Conservation (phyloP, 345 rosid species). For the Brassica napus region DNA sequence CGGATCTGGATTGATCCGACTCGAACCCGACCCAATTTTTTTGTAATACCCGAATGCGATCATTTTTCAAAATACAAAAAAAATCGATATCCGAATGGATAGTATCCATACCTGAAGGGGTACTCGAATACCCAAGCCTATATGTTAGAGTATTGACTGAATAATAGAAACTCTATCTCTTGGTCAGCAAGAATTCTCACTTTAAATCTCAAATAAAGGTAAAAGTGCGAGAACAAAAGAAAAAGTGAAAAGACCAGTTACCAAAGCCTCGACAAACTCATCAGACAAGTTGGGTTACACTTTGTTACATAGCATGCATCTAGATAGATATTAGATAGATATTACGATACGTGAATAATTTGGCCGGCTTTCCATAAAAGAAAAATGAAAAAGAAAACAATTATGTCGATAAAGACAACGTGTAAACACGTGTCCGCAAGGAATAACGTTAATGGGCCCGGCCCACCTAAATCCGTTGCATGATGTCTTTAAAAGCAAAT, state of each 20-base stretch:
- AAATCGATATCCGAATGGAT: too few relatives aligned
- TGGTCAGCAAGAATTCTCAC: background rate
- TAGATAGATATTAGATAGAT: too few relatives aligned
- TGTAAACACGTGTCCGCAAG: constrained; percentile 22
- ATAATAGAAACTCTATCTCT: background rate
- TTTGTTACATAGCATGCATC: background rate
- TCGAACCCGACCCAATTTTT: too few relatives aligned
- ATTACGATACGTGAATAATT: background rate
- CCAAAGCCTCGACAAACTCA: constrained; percentile 13
- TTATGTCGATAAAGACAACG: background rate
- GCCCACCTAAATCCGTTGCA: constrained; percentile 18
- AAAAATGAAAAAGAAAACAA: background rate
- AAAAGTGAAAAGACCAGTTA: constrained; percentile 26
- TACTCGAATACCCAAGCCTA: too few relatives aligned
- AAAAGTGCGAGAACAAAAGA: constrained; percentile 16
- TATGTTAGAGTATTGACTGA: too few relatives aligned
- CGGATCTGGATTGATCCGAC: too few relatives aligned
- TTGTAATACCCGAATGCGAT: too few relatives aligned
- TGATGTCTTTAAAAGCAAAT: background rate
- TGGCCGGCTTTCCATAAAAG: background rate
- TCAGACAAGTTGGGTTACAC: background rate
- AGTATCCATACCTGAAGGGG: too few relatives aligned
- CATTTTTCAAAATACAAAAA: too few relatives aligned
- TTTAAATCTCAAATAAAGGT: constrained; percentile 1
- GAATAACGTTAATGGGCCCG: constrained; percentile 25